Evolutionary conservation across 2,329 filamentous ascomycete species (phyloP).

Genomic region (Aureobasidium leucospermi): DNA sequence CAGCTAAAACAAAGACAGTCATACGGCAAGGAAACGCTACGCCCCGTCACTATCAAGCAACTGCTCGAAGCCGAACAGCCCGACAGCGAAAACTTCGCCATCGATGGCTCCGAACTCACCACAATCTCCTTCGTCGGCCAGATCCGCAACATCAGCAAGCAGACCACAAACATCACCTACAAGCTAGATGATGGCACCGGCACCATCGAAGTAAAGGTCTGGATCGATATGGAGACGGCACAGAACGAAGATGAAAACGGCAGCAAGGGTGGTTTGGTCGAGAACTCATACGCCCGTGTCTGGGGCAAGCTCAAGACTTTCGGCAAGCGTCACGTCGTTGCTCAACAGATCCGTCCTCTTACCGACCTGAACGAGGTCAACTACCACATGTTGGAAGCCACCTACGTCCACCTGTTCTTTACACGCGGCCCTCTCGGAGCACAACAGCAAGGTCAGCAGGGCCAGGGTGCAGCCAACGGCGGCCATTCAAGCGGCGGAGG

Average conservation of each 20-base stretch:
- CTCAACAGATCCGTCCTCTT: constrained; percentile 73
- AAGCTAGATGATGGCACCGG: constrained; percentile 93
- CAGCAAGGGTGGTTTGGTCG: constrained; percentile 50
- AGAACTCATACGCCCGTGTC: constrained; percentile 76
- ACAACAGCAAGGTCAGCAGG: constrained; percentile 10
- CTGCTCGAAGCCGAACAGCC: constrained; percentile 74
- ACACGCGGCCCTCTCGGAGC: constrained; percentile 57
- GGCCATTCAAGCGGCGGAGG: constrained; percentile 23
- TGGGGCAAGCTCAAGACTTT: constrained; percentile 80
- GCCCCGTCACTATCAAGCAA: constrained; percentile 94
- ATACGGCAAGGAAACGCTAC: constrained; percentile 76
- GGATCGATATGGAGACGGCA: constrained; percentile 59
- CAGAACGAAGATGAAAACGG: constrained; percentile 33
- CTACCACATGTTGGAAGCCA: constrained; percentile 85
- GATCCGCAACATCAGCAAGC: constrained; percentile 76
- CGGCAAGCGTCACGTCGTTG: constrained; percentile 72
- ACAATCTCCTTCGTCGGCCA: constrained; percentile 84
- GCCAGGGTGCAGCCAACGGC: constrained; percentile 31
- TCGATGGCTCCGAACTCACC: constrained; percentile 68
- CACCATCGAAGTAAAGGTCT: constrained; percentile 82
- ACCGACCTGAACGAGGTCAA: constrained; percentile 86
- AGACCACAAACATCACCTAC: constrained; percentile 87
- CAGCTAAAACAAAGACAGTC: constrained; percentile 31
- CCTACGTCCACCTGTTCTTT: constrained; percentile 79
- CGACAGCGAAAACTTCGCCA: constrained; percentile 64